phyloP scores from a whole-genome alignment of 2,329 filamentous ascomycete genomes.

The Microcyclospora tardicrescens region DNA sequence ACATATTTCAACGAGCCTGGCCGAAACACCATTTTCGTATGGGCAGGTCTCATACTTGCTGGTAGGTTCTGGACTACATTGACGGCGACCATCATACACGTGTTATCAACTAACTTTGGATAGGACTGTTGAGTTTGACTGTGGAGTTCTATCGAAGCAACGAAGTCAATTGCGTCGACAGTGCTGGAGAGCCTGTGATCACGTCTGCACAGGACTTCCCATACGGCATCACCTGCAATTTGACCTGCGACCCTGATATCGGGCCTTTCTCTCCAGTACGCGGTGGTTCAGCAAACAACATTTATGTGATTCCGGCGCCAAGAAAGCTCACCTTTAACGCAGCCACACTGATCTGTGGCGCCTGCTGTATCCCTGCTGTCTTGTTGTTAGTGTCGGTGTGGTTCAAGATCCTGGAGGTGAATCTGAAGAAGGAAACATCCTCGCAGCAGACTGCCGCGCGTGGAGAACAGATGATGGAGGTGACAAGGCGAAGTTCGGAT shows the following conservation, averaged over 20 bases:
- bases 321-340: conserved; percentile 43
- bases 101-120: conserved; percentile 1
- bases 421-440: conserved; percentile 26
- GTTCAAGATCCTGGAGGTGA: conserved; percentile 51
- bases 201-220: conserved; percentile 29
- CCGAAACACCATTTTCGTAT: conserved; percentile 53
- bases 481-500: neutral
- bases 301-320: conserved; percentile 50
- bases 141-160: conserved; percentile 49
- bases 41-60: conserved; percentile 48
- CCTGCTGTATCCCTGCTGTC: conserved; percentile 52
- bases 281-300: conserved; percentile 42
- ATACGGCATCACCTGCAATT: conserved; percentile 34
- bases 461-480: neutral
- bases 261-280: conserved; percentile 46
- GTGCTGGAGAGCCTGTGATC: conserved; percentile 27
- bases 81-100: neutral
- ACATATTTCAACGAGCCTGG: conserved; percentile 54
- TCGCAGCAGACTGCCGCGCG: no score
- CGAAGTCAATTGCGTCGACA: conserved; percentile 12
- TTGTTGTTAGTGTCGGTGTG: conserved; percentile 49
- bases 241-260: conserved; percentile 33
- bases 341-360: conserved; percentile 48
- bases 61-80: conserved; percentile 28
- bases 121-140: conserved; percentile 47